Percentiles rank a stretch among this genome's conserved stretches.
Evolutionary conservation across 768 basidiomycete genomes (phyloP).

Genomic region (Boletus fagicola): DNA sequence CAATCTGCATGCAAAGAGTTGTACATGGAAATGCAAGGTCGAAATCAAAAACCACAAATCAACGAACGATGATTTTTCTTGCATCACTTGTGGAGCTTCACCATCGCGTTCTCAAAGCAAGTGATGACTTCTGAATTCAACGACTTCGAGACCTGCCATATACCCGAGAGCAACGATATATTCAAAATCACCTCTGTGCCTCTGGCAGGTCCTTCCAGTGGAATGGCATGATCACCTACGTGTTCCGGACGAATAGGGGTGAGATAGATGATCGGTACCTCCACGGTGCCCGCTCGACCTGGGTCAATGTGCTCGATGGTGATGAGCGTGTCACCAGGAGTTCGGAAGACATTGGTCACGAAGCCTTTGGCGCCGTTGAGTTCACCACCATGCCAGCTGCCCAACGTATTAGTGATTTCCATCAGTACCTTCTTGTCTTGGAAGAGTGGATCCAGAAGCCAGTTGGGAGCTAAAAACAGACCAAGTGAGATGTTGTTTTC

Average conservation of each 20-base stretch:
- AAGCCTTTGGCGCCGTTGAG: conserved; percentile 29
- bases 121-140: conserved; percentile 7
- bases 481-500: conserved; percentile 20
- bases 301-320: conserved; percentile 32
- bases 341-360: conserved; percentile 26
- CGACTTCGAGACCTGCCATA: conserved; percentile 27
- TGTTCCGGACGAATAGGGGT: conserved; percentile 38
- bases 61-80: neutral
- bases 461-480: conserved; percentile 22
- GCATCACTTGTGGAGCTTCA: conserved; percentile 27
- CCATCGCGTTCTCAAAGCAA: conserved; percentile 24
- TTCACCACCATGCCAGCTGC: conserved; percentile 31
- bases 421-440: conserved; percentile 30
- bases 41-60: neutral
- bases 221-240: conserved; percentile 49
- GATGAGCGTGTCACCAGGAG: conserved; percentile 28
- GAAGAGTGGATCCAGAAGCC: conserved; percentile 31
- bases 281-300: conserved; percentile 33
- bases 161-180: conserved; percentile 32
- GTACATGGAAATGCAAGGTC: conserved; percentile 8
- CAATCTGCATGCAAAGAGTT: neutral
- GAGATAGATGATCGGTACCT: conserved; percentile 43
- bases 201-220: conserved; percentile 43
- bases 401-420: conserved; percentile 28
- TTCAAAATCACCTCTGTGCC: conserved; percentile 47